Conservation (phyloP, 1,284 basidiomycete species). For the Marasmius sp. region DNA sequence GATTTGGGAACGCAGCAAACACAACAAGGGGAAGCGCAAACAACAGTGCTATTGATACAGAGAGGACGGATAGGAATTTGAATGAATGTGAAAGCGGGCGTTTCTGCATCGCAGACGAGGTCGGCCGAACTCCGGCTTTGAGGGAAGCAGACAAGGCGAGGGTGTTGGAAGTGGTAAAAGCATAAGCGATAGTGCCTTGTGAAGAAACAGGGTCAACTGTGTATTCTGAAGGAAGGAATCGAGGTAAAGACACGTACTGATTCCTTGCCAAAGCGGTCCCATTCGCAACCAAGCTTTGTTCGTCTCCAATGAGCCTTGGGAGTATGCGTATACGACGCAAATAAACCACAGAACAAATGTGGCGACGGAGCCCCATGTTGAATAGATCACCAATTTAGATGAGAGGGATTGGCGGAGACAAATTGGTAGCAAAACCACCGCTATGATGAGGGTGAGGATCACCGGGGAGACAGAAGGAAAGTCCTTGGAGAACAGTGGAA, state of each 20-base stretch:
- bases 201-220: conserved; percentile 8
- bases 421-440: conserved; percentile 46
- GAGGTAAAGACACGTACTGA: conserved; percentile 46
- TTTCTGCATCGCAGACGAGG: conserved; percentile 37
- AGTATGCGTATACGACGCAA: conserved; percentile 49
- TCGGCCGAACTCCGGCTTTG: conserved; percentile 37
- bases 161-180: conserved; percentile 63
- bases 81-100: conserved; percentile 55
- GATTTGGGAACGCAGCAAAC: conserved; percentile 43
- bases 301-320: conserved; percentile 39
- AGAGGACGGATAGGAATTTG: conserved; percentile 51
- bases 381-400: conserved; percentile 50
- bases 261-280: conserved; percentile 60
- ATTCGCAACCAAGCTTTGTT: conserved; percentile 37
- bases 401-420: conserved; percentile 53
- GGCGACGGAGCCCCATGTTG: conserved; percentile 56
- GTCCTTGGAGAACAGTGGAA: conserved; percentile 41
- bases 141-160: conserved; percentile 64
- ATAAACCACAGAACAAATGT: conserved; percentile 62
- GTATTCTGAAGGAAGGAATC: background rate
- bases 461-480: conserved; percentile 29
- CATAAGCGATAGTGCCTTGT: conserved; percentile 55
- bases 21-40: conserved; percentile 61
- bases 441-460: conserved; percentile 37
- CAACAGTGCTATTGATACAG: conserved; percentile 46